Percentiles rank a stretch among this genome's conserved stretches.
Conservation (phyloP, 2,329 filamentous ascomycete species). For the Arthrobotrys sinensis region DNA sequence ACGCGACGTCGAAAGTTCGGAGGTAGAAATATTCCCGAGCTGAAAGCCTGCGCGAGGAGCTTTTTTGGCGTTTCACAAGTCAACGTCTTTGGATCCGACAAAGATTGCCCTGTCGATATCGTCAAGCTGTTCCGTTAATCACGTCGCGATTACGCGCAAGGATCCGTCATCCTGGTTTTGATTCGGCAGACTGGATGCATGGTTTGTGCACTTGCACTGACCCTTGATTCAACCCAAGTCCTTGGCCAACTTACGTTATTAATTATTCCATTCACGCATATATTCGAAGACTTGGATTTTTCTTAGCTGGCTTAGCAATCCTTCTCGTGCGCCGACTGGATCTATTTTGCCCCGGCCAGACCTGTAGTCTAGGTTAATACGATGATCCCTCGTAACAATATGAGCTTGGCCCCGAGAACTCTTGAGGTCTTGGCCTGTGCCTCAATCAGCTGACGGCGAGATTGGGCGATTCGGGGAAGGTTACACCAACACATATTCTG, state of each 20-base stretch:
- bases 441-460: constrained; percentile 18
- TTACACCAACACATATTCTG: constrained; percentile 20
- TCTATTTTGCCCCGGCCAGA: no score
- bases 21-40: not conserved
- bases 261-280: no score
- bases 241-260: no score
- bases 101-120: not conserved
- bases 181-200: not conserved
- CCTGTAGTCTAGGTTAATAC: no score
- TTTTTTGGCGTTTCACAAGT: not conserved
- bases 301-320: no score
- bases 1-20: constrained; percentile 19
- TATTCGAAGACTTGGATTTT: no score
- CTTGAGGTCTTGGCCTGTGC: constrained; percentile 10
- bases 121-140: not conserved
- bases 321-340: no score
- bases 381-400: not conserved
- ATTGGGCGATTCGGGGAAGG: constrained; percentile 2
- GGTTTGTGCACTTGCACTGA: no score
- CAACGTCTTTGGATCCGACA: not conserved
- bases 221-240: no score
- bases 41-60: not conserved
- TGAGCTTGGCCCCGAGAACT: not conserved
- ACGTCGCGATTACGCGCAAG: not conserved
- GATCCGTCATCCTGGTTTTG: not conserved